These are phyloP conservation scores for Cordyceps militaris DNA, from an alignment of 2,329 filamentous ascomycete species.

Conservation along the genomic window DNA sequence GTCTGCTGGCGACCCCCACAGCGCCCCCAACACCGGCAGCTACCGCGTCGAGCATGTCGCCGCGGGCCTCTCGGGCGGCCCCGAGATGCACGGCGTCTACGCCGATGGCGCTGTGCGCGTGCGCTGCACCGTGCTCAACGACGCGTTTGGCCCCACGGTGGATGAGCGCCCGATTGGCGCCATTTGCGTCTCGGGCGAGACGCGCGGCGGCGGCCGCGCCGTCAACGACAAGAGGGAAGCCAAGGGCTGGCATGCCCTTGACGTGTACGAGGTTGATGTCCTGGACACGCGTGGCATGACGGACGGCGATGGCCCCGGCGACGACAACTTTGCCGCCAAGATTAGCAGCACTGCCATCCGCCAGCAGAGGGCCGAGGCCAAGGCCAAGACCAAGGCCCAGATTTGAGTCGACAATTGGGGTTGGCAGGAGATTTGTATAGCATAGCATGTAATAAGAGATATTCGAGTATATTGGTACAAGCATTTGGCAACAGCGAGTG, in stretches of 20 bases:
- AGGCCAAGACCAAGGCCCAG: conserved; percentile 14
- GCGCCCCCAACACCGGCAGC: background rate
- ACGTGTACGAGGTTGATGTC: conserved; percentile 85
- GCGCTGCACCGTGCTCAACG: conserved; percentile 77
- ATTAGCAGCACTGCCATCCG: conserved; percentile 88
- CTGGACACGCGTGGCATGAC: conserved; percentile 54
- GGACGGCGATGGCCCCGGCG: conserved; percentile 23
- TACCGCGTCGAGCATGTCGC: conserved; percentile 4
- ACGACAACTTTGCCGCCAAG: conserved; percentile 67
- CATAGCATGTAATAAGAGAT: background rate
- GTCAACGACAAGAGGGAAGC: conserved; percentile 78
- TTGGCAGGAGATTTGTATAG: background rate
- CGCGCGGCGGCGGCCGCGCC: conserved; percentile 70
- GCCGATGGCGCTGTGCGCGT: conserved; percentile 55
- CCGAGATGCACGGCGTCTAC: conserved; percentile 42
- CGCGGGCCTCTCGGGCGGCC: conserved; percentile 7
- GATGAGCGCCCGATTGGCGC: conserved; percentile 71
- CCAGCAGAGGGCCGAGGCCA: conserved; percentile 35
- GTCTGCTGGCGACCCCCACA: background rate
- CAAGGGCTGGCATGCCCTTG: conserved; percentile 67
- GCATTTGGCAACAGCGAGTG: background rate
- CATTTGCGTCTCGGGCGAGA: conserved; percentile 83
- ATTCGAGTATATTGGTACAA: background rate
- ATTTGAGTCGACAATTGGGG: background rate
- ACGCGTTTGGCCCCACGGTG: conserved; percentile 86